Evolutionary conservation across 129 eudicot species (phyloP).

Genomic region (Lonicera japonica): DNA sequence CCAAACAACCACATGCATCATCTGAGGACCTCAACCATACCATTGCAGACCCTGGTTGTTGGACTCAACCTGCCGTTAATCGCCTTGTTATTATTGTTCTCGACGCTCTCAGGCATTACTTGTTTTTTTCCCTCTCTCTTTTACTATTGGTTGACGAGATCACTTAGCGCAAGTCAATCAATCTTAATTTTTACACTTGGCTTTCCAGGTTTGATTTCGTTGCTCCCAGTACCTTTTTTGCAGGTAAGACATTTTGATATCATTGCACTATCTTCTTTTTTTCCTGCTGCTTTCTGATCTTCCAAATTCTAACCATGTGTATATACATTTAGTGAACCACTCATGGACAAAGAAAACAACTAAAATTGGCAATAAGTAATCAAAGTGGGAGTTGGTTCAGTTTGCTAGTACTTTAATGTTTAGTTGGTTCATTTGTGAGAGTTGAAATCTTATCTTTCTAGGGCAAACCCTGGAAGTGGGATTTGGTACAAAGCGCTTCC

Average conservation of each 20-base stretch:
- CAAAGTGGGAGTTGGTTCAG: too few species aligned
- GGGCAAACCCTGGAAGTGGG: too few species aligned
- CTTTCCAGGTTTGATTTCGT: slow-evolving; percentile 83
- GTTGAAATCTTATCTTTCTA: too few species aligned
- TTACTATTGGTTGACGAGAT: neutral
- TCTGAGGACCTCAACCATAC: neutral
- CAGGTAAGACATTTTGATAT: slow-evolving; percentile 31
- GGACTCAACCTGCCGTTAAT: slow-evolving; percentile 78
- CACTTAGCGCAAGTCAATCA: neutral
- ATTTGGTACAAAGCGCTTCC: too few species aligned
- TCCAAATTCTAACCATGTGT: too few species aligned
- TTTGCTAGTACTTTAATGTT: too few species aligned
- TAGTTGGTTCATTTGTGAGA: too few species aligned
- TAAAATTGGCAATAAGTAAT: too few species aligned
- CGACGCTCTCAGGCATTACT: slow-evolving; percentile 75
- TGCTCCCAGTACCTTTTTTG: slow-evolving; percentile 80
- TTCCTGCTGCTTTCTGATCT: too few species aligned
- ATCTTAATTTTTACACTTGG: neutral
- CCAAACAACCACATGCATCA: neutral
- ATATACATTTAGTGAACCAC: too few species aligned
- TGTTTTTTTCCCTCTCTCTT: neutral
- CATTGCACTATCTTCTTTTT: too few species aligned
- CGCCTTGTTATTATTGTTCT: slow-evolving; percentile 83
- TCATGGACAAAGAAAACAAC: too few species aligned
- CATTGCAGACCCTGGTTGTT: slow-evolving; percentile 27